Base-by-base conservation (phyloP, 2,329 filamentous ascomycete species). In the Fusarium sp. region DNA sequence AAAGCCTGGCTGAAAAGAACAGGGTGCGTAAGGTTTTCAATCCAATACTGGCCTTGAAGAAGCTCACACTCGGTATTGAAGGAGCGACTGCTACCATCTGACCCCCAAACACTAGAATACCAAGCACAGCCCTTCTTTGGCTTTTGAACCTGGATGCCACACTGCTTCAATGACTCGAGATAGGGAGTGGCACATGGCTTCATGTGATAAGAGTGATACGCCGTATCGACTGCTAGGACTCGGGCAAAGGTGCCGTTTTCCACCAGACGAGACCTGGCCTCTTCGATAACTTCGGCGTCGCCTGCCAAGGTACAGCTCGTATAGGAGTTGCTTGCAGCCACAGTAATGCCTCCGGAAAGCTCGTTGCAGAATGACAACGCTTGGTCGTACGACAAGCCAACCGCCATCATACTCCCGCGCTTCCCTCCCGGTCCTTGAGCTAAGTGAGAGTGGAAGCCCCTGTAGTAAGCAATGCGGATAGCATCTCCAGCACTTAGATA, bases 391-490 rank as follows among this genome's bases (percentile, higher is more conserved):
- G 33, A 35, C 18, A 38, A 18, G 8, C 48, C 33, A 5, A 53
- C 33, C 2, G 48, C 48, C 33, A 53, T 28, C 48, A 53, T 53
- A 15, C 15, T 28, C 7, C 48, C 48, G 15, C 10, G n/a, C 24
- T 38, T 16, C 7, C 33, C 33, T 18, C 13, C 18, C 12, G 48
- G n/a, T 16, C 15, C 15, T n/a, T 20, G 14, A 10, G 38, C 16
- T 14, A 41, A 28, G 11, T 33, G 33, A 12, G 51, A 41, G 7
- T 31, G 14, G 11, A 53, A 22, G 18, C 81, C 82, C 7, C 82
- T 76, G 58, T 79, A 77, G 60, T 79, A 83, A 1, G 81, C 77
- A 20, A 79, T 72, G 6, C 68, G 70, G 20, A 81, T 74, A 10
- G 80, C 81, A 31, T 77, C 72, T 10, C 74, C 58, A 13, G 67